phyloP scores from a whole-genome alignment of 2,329 filamentous ascomycete genomes.

The Penicillium digitatum region DNA sequence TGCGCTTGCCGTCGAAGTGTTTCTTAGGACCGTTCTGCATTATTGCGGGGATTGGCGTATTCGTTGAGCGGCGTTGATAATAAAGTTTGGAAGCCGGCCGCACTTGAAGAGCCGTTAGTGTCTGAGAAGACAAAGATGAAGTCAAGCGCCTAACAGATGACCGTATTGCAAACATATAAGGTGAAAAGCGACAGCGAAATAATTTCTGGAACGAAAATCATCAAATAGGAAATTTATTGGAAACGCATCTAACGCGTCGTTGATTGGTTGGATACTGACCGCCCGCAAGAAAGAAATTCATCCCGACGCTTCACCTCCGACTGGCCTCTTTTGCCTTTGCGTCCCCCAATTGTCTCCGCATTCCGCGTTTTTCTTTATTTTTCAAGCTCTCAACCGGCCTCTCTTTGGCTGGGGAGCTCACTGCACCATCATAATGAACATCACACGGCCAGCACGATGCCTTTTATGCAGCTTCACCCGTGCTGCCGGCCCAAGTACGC shows the following conservation, averaged over 20 bases:
- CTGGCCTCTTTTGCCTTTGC: conserved; percentile 13
- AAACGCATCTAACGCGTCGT: conserved; percentile 19
- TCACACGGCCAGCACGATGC: conserved; percentile 49
- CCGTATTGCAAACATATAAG: conserved; percentile 21
- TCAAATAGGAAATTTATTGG: conserved; percentile 23
- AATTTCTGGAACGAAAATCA: conserved; percentile 15
- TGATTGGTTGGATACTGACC: conserved; percentile 24
- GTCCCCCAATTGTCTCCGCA: conserved; percentile 14
- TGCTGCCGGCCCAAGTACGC: conserved; percentile 36
- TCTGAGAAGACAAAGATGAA: neutral
- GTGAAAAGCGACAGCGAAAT: conserved; percentile 9
- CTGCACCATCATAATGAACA: conserved; percentile 43
- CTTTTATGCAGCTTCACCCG: conserved; percentile 49
- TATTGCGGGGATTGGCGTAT: conserved; percentile 23
- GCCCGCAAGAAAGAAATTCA: conserved; percentile 29
- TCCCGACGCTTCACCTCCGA: conserved; percentile 19
- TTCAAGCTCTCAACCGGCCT: conserved; percentile 21
- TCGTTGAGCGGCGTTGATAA: conserved; percentile 3
- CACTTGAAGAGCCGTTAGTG: conserved; percentile 1
- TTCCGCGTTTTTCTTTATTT: conserved; percentile 7
- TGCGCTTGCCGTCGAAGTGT: conserved; percentile 27
- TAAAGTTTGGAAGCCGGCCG: conserved; percentile 8
- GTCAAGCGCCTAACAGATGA: conserved; percentile 12
- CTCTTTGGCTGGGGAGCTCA: conserved; percentile 30
- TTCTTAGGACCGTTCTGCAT: conserved; percentile 31